phyloP scores from a whole-genome alignment of 2,329 filamentous ascomycete genomes.

The Penicillium sp. region DNA sequence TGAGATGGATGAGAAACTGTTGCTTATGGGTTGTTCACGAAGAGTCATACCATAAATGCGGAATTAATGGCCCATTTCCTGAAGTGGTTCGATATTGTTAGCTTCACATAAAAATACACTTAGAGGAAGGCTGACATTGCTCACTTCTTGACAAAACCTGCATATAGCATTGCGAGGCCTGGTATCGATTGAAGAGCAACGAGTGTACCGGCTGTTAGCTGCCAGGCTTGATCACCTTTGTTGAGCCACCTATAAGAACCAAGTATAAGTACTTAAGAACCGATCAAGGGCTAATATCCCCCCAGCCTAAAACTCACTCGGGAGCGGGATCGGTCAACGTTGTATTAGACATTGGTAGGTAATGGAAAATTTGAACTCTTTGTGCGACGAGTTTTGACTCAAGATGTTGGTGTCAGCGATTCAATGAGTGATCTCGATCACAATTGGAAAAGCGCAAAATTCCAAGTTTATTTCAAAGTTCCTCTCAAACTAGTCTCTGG shows the following conservation, averaged over 20 bases:
- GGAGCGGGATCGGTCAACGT: conserved; percentile 11
- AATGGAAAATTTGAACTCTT: background rate
- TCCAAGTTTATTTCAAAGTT: no score
- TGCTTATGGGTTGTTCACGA: background rate
- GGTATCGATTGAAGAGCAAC: conserved; percentile 52
- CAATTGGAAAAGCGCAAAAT: no score
- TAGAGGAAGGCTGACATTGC: background rate
- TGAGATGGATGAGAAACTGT: background rate
- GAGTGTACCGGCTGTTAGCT: conserved; percentile 51
- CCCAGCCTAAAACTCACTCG: conserved; percentile 1
- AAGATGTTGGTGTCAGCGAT: background rate
- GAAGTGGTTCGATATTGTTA: conserved; percentile 1
- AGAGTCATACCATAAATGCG: conserved; percentile 47
- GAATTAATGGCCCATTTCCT: conserved; percentile 52
- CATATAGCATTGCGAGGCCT: conserved; percentile 51
- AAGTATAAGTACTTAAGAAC: background rate
- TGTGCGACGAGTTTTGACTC: background rate
- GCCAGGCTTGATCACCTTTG: conserved; percentile 54
- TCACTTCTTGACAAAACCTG: conserved; percentile 44
- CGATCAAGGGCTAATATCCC: background rate
- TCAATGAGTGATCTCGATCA: background rate
- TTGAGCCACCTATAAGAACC: conserved; percentile 35
- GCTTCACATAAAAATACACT: background rate
- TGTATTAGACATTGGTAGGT: background rate
- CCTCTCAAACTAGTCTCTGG: no score